phyloP scores from a whole-genome alignment of 2,329 filamentous ascomycete species.

The Monilinia vaccinii-corymbosi region DNA sequence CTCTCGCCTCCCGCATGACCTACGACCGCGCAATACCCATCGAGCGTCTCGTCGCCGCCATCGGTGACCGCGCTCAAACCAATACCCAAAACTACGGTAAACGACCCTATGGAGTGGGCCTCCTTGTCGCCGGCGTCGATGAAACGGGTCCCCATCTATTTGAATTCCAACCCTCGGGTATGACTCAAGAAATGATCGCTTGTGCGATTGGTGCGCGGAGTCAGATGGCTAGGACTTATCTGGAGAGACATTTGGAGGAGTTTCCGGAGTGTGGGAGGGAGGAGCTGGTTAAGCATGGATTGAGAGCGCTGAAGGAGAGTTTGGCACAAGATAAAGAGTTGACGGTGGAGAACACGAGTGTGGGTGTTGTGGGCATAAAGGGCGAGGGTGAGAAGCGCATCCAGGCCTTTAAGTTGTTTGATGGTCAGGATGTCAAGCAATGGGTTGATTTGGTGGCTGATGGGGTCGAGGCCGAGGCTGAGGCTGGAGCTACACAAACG shows the following conservation, averaged over 20 bases:
- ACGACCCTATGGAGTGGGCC: slow-evolving; percentile 88
- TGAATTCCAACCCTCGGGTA: slow-evolving; percentile 92
- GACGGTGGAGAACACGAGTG: slow-evolving; percentile 91
- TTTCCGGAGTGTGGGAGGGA: slow-evolving; percentile 72
- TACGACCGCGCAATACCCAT: slow-evolving; percentile 91
- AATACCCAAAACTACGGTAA: slow-evolving; percentile 98
- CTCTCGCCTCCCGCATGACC: slow-evolving; percentile 86
- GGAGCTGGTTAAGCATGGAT: slow-evolving; percentile 81
- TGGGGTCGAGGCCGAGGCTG: slow-evolving; percentile 42
- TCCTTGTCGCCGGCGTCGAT: slow-evolving; percentile 89
- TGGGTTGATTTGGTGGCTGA: slow-evolving; percentile 70
- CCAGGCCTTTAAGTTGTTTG: slow-evolving; percentile 83
- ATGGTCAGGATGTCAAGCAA: slow-evolving; percentile 76
- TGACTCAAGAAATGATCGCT: slow-evolving; percentile 95
- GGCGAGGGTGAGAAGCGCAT: slow-evolving; percentile 43
- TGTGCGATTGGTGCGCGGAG: slow-evolving; percentile 92
- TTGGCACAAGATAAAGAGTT: slow-evolving; percentile 95
- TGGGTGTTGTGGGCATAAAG: slow-evolving; percentile 68
- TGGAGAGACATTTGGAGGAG: slow-evolving; percentile 81
- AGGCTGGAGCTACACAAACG: neutral
- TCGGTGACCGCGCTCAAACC: slow-evolving; percentile 91
- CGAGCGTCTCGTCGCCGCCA: slow-evolving; percentile 80
- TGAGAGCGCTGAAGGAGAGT: slow-evolving; percentile 89
- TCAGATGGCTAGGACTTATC: slow-evolving; percentile 96
- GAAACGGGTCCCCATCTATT: slow-evolving; percentile 91